Evolutionary conservation across 2,329 filamentous ascomycete genomes (phyloP), one percentile per base, ranked within the genome.

Genomic region (Apiospora sp.): DNA sequence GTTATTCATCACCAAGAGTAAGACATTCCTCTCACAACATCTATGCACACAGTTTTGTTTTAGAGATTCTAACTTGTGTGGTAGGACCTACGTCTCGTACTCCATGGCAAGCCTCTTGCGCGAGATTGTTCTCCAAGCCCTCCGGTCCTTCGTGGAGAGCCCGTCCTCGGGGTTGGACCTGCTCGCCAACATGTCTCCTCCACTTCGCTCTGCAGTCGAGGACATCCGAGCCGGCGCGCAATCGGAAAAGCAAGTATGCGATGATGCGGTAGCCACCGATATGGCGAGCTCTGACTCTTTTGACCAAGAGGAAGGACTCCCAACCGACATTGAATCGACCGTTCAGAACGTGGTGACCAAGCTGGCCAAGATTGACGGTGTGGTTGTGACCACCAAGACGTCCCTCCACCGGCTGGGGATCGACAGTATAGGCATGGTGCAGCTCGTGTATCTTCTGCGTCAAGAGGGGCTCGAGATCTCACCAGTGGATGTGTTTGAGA

Each of bases 361-460:
- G 8, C 85, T 96, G 34, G 91, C 92, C 0, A 83, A 85, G 1
- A 81, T 88, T 5, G 80, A 88, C 0, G 72, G 79, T 1, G 77
- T 85, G 0, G 83, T 83, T 0, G 91, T 98, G 67, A 77, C 80
- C 4, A 86, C 86, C 16, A 79, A 87, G 13, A 94, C 91, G 0
- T 94, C 93, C 0, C 94, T 98, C 68, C 97, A 96, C 77, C 91
- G 93, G 72, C 88, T 98, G n/a, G 96, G 96, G 0, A 84, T 98
- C 4, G 95, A 98, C 81, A 98, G 95, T 79, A 96, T 98, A 78
- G 95, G 93, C 73, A 93, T 94, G 0, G 88, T 92, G 6, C 95
- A 98, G 78, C 86, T 98, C 13, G 93, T 94, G 0, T 87, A 90
- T 1, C 83, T 87, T 37, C 84, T 98, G 22, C 90, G 92, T 24